Conservation (phyloP, 768 basidiomycete species). For the Russula compacta region DNA sequence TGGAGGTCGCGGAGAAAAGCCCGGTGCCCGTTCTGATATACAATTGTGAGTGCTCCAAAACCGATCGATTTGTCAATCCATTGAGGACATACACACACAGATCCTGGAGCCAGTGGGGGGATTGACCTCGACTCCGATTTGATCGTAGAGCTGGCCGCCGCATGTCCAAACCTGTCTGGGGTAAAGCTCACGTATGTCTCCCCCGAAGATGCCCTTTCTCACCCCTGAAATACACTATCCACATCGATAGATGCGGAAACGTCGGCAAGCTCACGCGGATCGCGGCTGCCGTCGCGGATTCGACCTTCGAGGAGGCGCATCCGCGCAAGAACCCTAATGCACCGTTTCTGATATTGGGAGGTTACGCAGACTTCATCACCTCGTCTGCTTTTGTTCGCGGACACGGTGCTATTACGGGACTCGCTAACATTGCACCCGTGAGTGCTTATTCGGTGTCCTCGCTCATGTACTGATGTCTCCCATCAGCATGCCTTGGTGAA, state of each 20-base stretch:
- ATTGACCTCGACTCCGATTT: conserved; percentile 89
- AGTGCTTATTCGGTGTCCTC: conserved; percentile 15
- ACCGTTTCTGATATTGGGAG: conserved; percentile 80
- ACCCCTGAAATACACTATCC: not conserved
- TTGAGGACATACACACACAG: conserved; percentile 35
- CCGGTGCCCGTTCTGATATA: conserved; percentile 85
- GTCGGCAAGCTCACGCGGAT: conserved; percentile 89
- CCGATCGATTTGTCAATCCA: not conserved
- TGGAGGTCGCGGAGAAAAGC: conserved; percentile 67
- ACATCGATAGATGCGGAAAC: conserved; percentile 60
- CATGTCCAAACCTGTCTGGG: conserved; percentile 71
- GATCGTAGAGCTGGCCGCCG: conserved; percentile 67
- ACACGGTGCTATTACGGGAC: conserved; percentile 86
- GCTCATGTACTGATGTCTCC: not conserved
- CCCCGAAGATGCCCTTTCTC: not conserved
- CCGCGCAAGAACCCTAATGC: conserved; percentile 60
- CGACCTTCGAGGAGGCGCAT: conserved; percentile 45
- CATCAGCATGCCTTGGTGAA: conserved; percentile 47
- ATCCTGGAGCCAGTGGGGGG: conserved; percentile 80
- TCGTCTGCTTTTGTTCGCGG: conserved; percentile 64
- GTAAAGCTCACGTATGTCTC: conserved; percentile 78
- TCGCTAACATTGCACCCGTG: conserved; percentile 77
- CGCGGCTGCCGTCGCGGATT: conserved; percentile 51
- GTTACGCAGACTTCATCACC: conserved; percentile 75
- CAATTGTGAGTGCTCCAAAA: conserved; percentile 49